Conservation (phyloP, 352 stramenopile species). For the Globisporangium cystogenes region DNA sequence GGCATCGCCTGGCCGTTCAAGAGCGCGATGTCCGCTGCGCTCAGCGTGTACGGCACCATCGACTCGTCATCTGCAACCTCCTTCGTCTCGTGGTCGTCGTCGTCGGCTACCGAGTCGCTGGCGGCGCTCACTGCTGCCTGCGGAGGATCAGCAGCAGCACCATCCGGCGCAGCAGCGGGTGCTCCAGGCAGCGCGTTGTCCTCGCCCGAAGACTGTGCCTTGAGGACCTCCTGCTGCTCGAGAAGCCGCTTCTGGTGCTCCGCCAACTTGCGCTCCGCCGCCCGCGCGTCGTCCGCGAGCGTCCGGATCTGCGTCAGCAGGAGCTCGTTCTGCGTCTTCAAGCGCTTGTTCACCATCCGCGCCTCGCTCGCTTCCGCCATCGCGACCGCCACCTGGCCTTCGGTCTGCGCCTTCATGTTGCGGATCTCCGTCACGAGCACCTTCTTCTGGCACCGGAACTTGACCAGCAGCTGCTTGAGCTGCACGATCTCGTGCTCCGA, state of each 20-base stretch:
- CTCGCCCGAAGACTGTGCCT: slow-evolving; percentile 10
- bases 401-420: slow-evolving; percentile 71
- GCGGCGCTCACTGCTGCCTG: not conserved
- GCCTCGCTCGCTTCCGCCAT: slow-evolving; percentile 80
- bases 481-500: slow-evolving; percentile 45
- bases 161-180: not conserved
- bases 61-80: slow-evolving; percentile 4
- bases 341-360: slow-evolving; percentile 79
- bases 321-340: slow-evolving; percentile 84
- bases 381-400: slow-evolving; percentile 72
- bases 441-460: slow-evolving; percentile 71
- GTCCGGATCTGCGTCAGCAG: slow-evolving; percentile 73
- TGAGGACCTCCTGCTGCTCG: slow-evolving; percentile 11
- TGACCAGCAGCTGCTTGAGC: slow-evolving; percentile 67
- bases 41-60: slow-evolving; percentile 63
- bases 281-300: slow-evolving; percentile 55
- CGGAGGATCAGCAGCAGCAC: not conserved
- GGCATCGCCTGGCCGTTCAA: slow-evolving; percentile 46
- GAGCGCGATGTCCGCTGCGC: slow-evolving; percentile 58
- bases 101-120: not conserved
- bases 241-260: slow-evolving; percentile 24
- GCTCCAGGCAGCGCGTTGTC: slow-evolving; percentile 1
- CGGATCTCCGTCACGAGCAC: slow-evolving; percentile 73
- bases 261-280: slow-evolving; percentile 34
- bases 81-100: not conserved